Conservation (phyloP, 78 protist species). For the Capsaspora owczarzaki region DNA sequence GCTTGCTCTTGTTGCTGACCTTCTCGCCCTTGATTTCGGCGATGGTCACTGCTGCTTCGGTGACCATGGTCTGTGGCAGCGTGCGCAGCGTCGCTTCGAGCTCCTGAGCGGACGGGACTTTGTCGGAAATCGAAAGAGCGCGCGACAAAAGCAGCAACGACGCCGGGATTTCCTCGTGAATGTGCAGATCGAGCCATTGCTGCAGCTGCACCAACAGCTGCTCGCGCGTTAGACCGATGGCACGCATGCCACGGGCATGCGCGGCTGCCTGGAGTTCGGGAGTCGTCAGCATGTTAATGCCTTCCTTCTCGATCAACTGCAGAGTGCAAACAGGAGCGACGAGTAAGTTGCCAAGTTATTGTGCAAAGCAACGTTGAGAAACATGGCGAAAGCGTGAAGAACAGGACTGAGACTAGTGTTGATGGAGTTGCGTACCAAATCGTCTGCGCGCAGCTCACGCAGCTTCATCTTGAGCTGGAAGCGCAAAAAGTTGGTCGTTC, state of each 20-base stretch:
- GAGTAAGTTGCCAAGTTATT: background rate
- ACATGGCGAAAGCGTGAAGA: no score
- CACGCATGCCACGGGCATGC: constrained; percentile 57
- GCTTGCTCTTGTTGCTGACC: no score
- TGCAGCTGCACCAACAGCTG: constrained; percentile 37
- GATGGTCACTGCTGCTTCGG: no score
- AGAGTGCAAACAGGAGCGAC: no score
- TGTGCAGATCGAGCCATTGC: constrained; percentile 67
- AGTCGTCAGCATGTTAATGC: constrained; percentile 36
- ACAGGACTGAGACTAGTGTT: no score
- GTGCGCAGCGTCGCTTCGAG: constrained; percentile 20
- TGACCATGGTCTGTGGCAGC: no score
- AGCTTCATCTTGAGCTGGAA: constrained; percentile 8
- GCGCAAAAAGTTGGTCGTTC: background rate
- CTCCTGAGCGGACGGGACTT: background rate
- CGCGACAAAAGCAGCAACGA: constrained; percentile 53
- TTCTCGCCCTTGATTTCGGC: no score
- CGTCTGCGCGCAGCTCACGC: background rate
- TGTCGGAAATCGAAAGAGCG: constrained; percentile 38
- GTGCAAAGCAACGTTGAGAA: no score
- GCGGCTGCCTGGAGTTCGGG: constrained; percentile 39
- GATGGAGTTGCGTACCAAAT: background rate
- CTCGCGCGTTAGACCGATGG: constrained; percentile 38
- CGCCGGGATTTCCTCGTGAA: constrained; percentile 49
- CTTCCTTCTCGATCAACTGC: constrained; percentile 42